These are phyloP conservation scores for Pestalotiopsis sp. DNA, from an alignment of 2,329 filamentous ascomycete species.

Conservation along the genomic window DNA sequence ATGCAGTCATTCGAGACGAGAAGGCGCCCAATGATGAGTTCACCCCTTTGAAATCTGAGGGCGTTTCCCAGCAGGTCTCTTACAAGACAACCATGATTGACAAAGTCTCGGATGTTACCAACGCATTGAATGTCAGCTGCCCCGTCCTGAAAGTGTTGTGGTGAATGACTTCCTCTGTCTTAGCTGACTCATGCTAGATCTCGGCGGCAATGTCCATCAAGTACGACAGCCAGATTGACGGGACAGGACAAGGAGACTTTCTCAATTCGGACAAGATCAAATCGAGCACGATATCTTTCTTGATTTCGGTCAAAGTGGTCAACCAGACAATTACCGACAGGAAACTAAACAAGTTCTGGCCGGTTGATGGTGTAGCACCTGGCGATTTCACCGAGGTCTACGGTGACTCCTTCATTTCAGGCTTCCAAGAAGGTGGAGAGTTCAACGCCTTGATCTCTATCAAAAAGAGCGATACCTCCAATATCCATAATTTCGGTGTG, in stretches of 20 bases:
- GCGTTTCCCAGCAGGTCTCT: neutral
- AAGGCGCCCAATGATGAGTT: neutral
- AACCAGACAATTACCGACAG: neutral
- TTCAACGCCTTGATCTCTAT: neutral
- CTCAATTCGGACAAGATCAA: constrained; percentile 1
- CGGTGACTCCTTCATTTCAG: neutral
- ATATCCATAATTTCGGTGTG: neutral
- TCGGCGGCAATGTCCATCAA: neutral
- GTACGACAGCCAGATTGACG: neutral
- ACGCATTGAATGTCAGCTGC: neutral
- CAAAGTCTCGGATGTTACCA: neutral
- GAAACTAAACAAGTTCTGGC: neutral
- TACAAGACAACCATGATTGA: constrained; percentile 6
- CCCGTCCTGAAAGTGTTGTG: neutral
- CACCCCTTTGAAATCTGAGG: neutral
- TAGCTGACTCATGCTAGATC: neutral
- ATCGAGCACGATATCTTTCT: neutral
- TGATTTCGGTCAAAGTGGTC: neutral
- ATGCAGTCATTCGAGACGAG: neutral
- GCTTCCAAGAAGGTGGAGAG: neutral
- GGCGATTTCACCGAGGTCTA: neutral
- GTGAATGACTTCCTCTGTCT: neutral
- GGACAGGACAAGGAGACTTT: neutral
- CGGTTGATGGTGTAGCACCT: neutral
- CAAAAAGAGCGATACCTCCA: neutral